phyloP scores from a whole-genome alignment of 176 grass and related monocot genomes.

The Dactylis glomerata region DNA sequence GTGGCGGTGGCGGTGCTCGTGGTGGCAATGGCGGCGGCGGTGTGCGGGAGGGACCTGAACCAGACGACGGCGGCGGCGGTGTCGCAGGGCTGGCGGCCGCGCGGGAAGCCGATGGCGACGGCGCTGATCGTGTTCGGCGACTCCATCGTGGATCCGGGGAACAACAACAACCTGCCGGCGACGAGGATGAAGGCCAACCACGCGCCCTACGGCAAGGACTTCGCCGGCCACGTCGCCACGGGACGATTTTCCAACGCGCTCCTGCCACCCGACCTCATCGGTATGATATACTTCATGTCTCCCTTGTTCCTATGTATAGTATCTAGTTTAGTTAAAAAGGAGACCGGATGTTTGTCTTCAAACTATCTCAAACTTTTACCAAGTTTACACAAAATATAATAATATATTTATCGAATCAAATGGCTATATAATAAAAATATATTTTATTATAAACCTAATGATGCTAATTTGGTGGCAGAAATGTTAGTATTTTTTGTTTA shows the following conservation, averaged over 20 bases:
- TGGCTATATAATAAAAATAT: no score
- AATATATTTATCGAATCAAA: no score
- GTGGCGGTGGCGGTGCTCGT: background rate
- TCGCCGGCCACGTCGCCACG: conserved; percentile 44
- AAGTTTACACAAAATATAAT: no score
- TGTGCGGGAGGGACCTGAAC: conserved; percentile 4
- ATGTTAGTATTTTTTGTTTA: no score
- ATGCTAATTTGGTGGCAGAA: no score
- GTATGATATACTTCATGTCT: background rate
- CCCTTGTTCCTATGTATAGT: no score
- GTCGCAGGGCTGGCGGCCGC: background rate
- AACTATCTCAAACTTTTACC: no score
- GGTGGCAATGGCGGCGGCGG: background rate
- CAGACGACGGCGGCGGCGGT: background rate
- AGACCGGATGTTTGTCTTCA: no score
- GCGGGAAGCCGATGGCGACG: conserved; percentile 30
- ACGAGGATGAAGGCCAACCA: conserved; percentile 65
- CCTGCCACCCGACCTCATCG: conserved; percentile 67
- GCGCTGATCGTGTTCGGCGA: conserved; percentile 78
- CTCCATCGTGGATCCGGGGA: conserved; percentile 78
- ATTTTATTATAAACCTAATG: no score
- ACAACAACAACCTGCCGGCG: conserved; percentile 57
- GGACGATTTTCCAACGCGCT: conserved; percentile 74
- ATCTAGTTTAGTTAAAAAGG: no score
- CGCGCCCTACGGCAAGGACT: conserved; percentile 67